Percentiles rank a stretch among this genome's conserved stretches.
phyloP scores from a whole-genome alignment of 2,329 filamentous ascomycete species.

The Neopestalotiopsis sp. region DNA sequence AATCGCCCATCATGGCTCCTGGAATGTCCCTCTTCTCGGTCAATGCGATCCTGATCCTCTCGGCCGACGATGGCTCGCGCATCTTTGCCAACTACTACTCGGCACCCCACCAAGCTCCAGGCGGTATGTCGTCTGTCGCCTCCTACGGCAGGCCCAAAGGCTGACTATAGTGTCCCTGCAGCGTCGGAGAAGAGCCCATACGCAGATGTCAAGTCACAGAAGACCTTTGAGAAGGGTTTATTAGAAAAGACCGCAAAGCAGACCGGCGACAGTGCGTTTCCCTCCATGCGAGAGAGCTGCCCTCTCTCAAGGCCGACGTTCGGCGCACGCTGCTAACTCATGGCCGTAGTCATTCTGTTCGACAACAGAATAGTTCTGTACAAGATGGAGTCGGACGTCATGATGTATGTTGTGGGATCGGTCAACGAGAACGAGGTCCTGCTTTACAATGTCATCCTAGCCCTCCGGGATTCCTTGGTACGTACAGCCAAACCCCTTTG shows the following conservation, averaged over 20 bases:
- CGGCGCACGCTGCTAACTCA: conserved; percentile 13
- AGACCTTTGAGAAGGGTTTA: conserved; percentile 94
- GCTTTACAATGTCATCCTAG: conserved; percentile 91
- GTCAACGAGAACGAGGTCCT: conserved; percentile 96
- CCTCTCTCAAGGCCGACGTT: not conserved
- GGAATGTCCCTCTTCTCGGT: conserved; percentile 79
- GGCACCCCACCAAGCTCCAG: conserved; percentile 57
- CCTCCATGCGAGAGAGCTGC: not conserved
- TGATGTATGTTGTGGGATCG: conserved; percentile 90
- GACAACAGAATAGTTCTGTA: conserved; percentile 96
- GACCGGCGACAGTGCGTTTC: conserved; percentile 51
- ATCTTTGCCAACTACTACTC: conserved; percentile 80
- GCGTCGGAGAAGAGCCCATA: conserved; percentile 75
- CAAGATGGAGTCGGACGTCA: conserved; percentile 97
- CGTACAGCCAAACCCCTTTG: conserved; percentile 77
- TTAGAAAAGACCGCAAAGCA: conserved; percentile 96
- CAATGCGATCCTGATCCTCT: conserved; percentile 79
- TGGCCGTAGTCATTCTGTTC: conserved; percentile 87
- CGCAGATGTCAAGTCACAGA: conserved; percentile 89
- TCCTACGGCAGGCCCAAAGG: conserved; percentile 19
- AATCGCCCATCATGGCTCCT: conserved; percentile 63
- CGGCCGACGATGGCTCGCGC: conserved; percentile 85
- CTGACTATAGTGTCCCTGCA: conserved; percentile 34
- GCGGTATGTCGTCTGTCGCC: conserved; percentile 29
- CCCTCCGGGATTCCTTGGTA: conserved; percentile 80